phyloP scores from a whole-genome alignment of 768 basidiomycete genomes.

The Collybiopsis luxurians region DNA sequence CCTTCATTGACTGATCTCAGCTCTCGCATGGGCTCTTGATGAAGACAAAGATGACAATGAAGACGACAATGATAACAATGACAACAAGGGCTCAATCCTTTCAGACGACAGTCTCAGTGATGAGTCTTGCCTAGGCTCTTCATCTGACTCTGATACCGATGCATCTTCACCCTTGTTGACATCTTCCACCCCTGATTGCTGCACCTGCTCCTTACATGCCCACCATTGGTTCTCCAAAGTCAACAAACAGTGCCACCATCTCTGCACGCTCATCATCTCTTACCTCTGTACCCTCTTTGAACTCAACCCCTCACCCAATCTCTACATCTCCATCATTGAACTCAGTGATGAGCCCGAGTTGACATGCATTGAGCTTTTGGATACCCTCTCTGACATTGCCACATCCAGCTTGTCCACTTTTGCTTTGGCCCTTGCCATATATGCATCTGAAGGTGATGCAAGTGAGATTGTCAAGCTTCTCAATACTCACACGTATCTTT shows the following conservation, averaged over 20 bases:
- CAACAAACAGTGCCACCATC: slow-evolving; percentile 31
- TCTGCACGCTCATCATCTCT: slow-evolving; percentile 29
- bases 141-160: no score
- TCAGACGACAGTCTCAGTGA: no score
- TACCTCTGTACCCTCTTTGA: slow-evolving; percentile 33
- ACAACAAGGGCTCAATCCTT: no score
- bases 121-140: slow-evolving; percentile 13
- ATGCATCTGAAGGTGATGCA: slow-evolving; percentile 25
- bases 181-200: slow-evolving; percentile 5
- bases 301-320: slow-evolving; percentile 24
- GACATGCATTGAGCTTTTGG: slow-evolving; percentile 17
- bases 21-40: not conserved
- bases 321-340: slow-evolving; percentile 28
- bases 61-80: no score
- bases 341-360: slow-evolving; percentile 18
- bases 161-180: no score
- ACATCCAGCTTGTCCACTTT: slow-evolving; percentile 31
- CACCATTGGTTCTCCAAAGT: slow-evolving; percentile 34
- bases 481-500: slow-evolving; percentile 31
- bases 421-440: slow-evolving; percentile 37
- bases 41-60: not conserved
- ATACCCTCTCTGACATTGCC: slow-evolving; percentile 25
- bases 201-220: slow-evolving; percentile 26
- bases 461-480: slow-evolving; percentile 29
- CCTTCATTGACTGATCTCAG: no score